Evolutionary conservation across 495 filamentous ascomycete species (phyloP), one percentile per base, ranked within the genome.

Genomic region (Platismatia glauca): DNA sequence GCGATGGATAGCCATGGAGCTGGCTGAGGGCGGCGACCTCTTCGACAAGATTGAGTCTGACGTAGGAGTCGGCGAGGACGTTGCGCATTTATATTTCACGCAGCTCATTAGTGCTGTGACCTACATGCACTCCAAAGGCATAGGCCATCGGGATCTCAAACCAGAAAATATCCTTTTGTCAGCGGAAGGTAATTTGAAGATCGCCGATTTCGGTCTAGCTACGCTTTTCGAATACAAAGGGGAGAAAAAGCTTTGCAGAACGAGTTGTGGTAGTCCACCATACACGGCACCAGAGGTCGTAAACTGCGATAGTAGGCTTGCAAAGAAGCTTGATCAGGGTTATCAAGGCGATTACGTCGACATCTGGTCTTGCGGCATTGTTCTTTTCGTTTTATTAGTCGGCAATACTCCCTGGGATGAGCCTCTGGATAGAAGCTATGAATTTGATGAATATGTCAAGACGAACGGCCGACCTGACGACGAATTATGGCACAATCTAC

Each of bases 21-120:
- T 90, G 68, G 94, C 94, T 50, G 90, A 93, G 65, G 94, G 94
- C 48, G 94, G 94, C 18, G 94, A 99, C 72, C 82, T 99, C 16
- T 99, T 99, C 76, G 94, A 98, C 82, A 98, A 98, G 77, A 97
- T 98, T 70, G 94, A 98, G 73, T 91, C 94, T 5, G 94, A 98
- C 73, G 88, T 90, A 35, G 94, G 95, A 60, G 89, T 97, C 15
- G 81, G 84, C 13, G 88, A 96, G 73, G 89, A 96, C 73, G 87
- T 99, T 67, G 93, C 92, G 37, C 94, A 97, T 68, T 83, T 97
- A 57, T 99, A 97, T 74, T 99, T 99, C 74, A 83, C 85, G 1
- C 95, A 99, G 72, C 80, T 99, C 55, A 82, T 97, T 68, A 86
- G 84, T 63, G 95, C 91, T 3, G 88, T 99, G 55, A 85, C 87